These are phyloP conservation scores for Jatropha multifida DNA, from an alignment of 441 rosid genomes.

Conservation along the genomic window DNA sequence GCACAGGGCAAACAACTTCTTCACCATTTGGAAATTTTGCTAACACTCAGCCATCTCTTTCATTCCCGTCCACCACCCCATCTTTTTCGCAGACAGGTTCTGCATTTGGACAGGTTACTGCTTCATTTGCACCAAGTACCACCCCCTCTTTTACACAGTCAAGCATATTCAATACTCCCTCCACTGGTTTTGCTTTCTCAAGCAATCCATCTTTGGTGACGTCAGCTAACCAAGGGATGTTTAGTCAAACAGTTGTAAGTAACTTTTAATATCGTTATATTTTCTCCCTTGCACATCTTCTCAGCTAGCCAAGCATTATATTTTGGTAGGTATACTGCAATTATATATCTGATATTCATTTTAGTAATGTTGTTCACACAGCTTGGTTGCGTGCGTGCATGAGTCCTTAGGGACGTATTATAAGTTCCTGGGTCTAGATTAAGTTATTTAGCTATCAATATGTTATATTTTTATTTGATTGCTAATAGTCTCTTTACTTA, in stretches of 20 bases:
- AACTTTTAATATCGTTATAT: not conserved
- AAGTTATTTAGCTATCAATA: no score
- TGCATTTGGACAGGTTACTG: constrained; percentile 23
- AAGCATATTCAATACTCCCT: constrained; percentile 53
- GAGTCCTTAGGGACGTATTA: not conserved
- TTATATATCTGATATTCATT: not conserved
- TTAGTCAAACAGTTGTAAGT: constrained; percentile 61
- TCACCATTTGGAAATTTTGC: constrained; percentile 50
- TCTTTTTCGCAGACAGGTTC: constrained; percentile 49
- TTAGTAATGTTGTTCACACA: not conserved
- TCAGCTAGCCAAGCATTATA: not conserved
- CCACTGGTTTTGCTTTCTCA: constrained; percentile 56
- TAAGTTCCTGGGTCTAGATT: constrained; percentile 1
- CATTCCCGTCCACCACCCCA: constrained; percentile 51
- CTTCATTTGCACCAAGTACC: constrained; percentile 51
- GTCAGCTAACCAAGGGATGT: constrained; percentile 44
- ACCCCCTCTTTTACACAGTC: constrained; percentile 43
- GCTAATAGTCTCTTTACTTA: constrained; percentile 25
- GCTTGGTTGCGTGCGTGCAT: not conserved
- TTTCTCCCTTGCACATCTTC: not conserved
- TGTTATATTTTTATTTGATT: constrained; percentile 2
- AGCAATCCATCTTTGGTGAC: constrained; percentile 50
- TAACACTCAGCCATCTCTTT: constrained; percentile 55
- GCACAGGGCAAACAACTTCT: constrained; percentile 43
- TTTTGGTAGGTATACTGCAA: not conserved